A percentile compares a stretch with the other conserved stretches of the same genome.
phyloP scores from a whole-genome alignment of 1,284 basidiomycete genomes.

The Apiotrichum porosum region DNA sequence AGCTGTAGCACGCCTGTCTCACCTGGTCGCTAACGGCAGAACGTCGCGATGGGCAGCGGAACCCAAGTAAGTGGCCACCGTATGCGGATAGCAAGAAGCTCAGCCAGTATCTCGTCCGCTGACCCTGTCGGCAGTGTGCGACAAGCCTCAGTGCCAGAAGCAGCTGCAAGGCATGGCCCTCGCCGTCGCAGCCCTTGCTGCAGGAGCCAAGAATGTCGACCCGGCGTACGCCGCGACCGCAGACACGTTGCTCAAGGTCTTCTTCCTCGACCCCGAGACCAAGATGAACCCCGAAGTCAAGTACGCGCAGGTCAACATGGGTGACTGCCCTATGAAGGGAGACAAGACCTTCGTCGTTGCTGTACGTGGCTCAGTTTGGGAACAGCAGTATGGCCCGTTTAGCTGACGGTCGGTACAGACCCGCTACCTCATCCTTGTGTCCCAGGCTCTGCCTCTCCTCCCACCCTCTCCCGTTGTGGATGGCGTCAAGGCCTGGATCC shows the following conservation, averaged over 20 bases:
- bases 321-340: slow-evolving; percentile 19
- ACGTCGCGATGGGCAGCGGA: slow-evolving; percentile 31
- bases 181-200: slow-evolving; percentile 20
- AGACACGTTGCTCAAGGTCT: slow-evolving; percentile 22
- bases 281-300: slow-evolving; percentile 32
- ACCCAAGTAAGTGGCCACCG: slow-evolving; percentile 34
- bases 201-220: slow-evolving; percentile 10
- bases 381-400: too few species aligned
- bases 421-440: slow-evolving; percentile 31
- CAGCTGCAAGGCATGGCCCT: slow-evolving; percentile 24
- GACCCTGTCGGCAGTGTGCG: slow-evolving; percentile 28
- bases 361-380: slow-evolving; percentile 26
- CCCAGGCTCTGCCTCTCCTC: slow-evolving; percentile 21
- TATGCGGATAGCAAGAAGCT: too few species aligned
- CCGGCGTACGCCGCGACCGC: slow-evolving; percentile 6
- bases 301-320: slow-evolving; percentile 31
- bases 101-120: too few species aligned
- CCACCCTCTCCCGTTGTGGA: slow-evolving; percentile 3
- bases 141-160: slow-evolving; percentile 26
- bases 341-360: slow-evolving; percentile 33
- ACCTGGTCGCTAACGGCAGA: slow-evolving; percentile 18
- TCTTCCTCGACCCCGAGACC: slow-evolving; percentile 34
- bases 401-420: slow-evolving; percentile 13
- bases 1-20: too few species aligned
- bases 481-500: slow-evolving; percentile 23